Base-by-base conservation (phyloP, 2,329 filamentous ascomycete species). In the Rhynchosporium secalis region DNA sequence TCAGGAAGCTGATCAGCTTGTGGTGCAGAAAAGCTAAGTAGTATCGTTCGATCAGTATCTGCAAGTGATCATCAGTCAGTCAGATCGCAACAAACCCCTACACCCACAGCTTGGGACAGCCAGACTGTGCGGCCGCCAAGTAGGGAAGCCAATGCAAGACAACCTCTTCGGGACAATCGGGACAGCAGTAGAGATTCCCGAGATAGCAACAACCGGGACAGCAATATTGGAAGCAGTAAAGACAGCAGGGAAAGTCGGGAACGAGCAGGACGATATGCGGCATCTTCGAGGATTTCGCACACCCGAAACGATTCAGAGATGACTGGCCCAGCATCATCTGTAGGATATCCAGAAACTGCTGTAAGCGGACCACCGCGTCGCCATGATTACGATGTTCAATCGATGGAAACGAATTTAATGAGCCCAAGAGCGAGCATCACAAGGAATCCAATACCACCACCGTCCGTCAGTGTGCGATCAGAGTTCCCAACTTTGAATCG, bases 331-430 rank as follows among this genome's bases (percentile, higher is more conserved):
- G 82, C 86, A 9, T 95, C 92, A 0, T 92, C 91, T 1, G 86
- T 83, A 28, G 92, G 93, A 51, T 96, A 96, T 72, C 83, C 87
- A 31, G 90, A 94, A 66, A 88, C 88, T 2, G 86, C 86, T 15
- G 86, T 91, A 69, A 88, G 85, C 71, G 84, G 83, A 6, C 85
- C 85, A 43, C 79, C 79, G 31, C 86, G 93, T 70, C 88, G 90
- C 60, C 92, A 97, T 73, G 94, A 98, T 74, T 98, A 96, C 72
- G 95, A 98, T 73, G 86, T 96, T 15, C 94, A 98, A 75, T 92
- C 93, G 3, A 96, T 97, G 91, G 94, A 97, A 76, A 91, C 91
- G 0, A 89, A 87, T 40, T 81, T 96, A 20, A 84, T 85, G 66
- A 92, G 87, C 75, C 90, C 92, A 5, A 87, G 89, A 43, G 78